A percentile compares a stretch with the other conserved stretches of the same genome.
Conservation (phyloP, 805 yeast species). For the Maudiozyma saulgeensis region DNA sequence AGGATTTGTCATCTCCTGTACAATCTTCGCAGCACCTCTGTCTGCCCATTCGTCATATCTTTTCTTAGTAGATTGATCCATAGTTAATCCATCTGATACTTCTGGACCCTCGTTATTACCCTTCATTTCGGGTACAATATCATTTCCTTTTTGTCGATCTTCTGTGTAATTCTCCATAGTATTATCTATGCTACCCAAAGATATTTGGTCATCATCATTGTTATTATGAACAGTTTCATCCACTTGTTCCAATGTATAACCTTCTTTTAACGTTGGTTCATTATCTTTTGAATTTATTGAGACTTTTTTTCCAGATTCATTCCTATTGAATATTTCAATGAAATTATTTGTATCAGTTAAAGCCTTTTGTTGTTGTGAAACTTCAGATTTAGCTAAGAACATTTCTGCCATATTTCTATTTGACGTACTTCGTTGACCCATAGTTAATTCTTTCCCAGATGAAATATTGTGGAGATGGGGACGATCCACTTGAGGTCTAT, state of each 20-base stretch:
- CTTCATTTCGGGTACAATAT: background rate
- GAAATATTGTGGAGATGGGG: background rate
- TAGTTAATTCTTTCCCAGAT: background rate
- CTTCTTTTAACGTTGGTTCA: background rate
- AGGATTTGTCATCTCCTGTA: constrained; percentile 36
- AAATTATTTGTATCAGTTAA: constrained; percentile 27
- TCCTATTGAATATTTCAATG: constrained; percentile 14
- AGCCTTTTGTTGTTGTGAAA: constrained; percentile 19
- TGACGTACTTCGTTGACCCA: constrained; percentile 15
- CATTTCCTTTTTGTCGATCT: background rate
- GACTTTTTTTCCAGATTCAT: background rate
- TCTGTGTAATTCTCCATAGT: constrained; percentile 1
- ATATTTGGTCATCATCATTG: constrained; percentile 5
- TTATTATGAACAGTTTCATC: constrained; percentile 3
- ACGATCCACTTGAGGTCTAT: background rate
- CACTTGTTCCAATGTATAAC: background rate
- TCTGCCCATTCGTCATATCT: constrained; percentile 42
- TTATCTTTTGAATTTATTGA: background rate
- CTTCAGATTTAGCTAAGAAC: constrained; percentile 3
- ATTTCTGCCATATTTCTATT: constrained; percentile 14
- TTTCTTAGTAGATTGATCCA: constrained; percentile 16
- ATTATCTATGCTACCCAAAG: constrained; percentile 6
- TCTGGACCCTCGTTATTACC: too few relatives aligned
- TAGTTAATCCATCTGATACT: constrained; percentile 11
- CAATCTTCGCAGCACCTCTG: constrained; percentile 49